Evolutionary conservation across 2,329 filamentous ascomycete species (phyloP).

Genomic region (Phaeophleospora eucalypticola): DNA sequence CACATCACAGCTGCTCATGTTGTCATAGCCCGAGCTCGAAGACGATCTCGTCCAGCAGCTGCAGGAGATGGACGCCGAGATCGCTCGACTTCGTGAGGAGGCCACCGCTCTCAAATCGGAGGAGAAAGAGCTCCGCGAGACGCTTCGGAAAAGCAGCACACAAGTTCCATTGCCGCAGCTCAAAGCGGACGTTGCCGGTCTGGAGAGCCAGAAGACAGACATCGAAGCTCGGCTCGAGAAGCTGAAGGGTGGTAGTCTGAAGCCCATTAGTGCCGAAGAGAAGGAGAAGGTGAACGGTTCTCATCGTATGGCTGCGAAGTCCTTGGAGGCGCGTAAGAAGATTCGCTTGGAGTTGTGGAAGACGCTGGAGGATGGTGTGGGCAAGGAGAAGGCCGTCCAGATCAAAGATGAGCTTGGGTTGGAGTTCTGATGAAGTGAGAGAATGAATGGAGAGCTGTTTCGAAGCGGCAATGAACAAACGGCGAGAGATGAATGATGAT

Average conservation of each 20-base stretch:
- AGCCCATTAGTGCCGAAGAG: slow-evolving; percentile 48
- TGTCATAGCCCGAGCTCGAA: slow-evolving; percentile 47
- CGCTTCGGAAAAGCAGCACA: slow-evolving; percentile 44
- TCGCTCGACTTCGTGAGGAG: slow-evolving; percentile 43
- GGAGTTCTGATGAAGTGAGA: slow-evolving; percentile 5
- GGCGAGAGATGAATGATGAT: neutral
- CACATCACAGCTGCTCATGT: slow-evolving; percentile 3
- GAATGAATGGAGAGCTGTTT: neutral
- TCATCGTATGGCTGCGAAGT: slow-evolving; percentile 41
- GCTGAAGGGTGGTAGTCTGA: slow-evolving; percentile 39
- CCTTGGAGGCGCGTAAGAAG: slow-evolving; percentile 41
- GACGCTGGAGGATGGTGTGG: slow-evolving; percentile 45
- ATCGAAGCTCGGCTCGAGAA: slow-evolving; percentile 40
- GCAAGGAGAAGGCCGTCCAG: slow-evolving; percentile 42
- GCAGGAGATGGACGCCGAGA: slow-evolving; percentile 47
- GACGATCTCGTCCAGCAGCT: slow-evolving; percentile 47
- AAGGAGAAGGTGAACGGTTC: slow-evolving; percentile 44
- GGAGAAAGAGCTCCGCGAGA: slow-evolving; percentile 48
- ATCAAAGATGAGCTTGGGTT: slow-evolving; percentile 26
- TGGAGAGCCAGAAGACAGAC: slow-evolving; percentile 44
- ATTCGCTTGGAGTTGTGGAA: slow-evolving; percentile 52
- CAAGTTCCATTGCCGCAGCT: slow-evolving; percentile 52
- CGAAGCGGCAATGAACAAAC: too few relatives aligned
- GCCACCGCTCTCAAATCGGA: slow-evolving; percentile 43
- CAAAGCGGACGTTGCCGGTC: slow-evolving; percentile 37